Conservation (phyloP, 106 monocot genomes). For the Allium cepa region DNA sequence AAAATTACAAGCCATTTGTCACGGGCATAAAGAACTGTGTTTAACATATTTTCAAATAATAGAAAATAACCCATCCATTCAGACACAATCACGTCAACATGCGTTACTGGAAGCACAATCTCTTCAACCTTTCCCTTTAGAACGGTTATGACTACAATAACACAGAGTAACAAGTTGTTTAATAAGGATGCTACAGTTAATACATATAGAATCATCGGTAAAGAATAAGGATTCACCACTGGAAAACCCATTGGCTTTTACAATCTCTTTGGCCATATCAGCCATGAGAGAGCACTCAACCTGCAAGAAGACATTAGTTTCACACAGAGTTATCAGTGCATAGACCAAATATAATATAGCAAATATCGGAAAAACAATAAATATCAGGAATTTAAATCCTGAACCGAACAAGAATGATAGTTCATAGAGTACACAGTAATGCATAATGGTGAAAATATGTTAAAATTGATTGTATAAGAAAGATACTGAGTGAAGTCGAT, state of each 20-base stretch:
- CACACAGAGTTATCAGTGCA: too few species aligned
- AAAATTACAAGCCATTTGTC: conserved; percentile 96
- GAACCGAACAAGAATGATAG: too few species aligned
- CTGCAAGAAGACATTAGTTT: conserved; percentile 25
- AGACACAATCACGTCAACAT: conserved; percentile 83
- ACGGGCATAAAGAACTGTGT: conserved; percentile 91
- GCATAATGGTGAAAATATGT: too few species aligned
- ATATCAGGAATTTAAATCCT: too few species aligned
- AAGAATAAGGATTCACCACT: conserved; percentile 40
- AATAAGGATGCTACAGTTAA: too few species aligned
- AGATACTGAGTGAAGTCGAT: too few species aligned
- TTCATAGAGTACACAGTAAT: too few species aligned
- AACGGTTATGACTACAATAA: conserved; percentile 67
- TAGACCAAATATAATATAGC: too few species aligned
- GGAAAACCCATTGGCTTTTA: conserved; percentile 74
- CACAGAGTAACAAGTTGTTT: too few species aligned
- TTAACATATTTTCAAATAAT: conserved; percentile 90
- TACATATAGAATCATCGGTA: too few species aligned
- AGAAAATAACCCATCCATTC: conserved; percentile 99
- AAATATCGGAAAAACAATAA: too few species aligned
- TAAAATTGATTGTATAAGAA: too few species aligned
- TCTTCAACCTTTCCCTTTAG: conserved; percentile 93
- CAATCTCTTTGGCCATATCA: conserved; percentile 95
- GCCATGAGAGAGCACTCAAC: conserved; percentile 95
- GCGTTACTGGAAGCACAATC: conserved; percentile 64